phyloP scores from a whole-genome alignment of 495 filamentous ascomycete species.

The Penicillium turbatum region DNA sequence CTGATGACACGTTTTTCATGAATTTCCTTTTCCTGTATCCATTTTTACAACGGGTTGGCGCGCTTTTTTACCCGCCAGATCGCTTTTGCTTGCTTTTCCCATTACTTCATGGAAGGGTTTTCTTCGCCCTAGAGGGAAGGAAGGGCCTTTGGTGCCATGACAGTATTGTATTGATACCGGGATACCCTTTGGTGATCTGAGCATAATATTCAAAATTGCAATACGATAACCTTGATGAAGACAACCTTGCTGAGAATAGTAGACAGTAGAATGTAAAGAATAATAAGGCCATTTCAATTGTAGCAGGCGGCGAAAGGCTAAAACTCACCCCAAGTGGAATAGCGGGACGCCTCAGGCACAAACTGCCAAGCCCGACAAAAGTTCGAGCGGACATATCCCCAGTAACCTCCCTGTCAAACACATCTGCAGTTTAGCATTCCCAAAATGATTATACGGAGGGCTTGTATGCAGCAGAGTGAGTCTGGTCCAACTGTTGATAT shows the following conservation, averaged over 20 bases:
- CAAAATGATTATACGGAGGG: conserved; percentile 45
- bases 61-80: conserved; percentile 14
- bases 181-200: neutral
- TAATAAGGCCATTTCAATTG: neutral
- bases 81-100: neutral
- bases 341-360: conserved; percentile 26
- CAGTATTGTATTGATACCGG: conserved; percentile 20
- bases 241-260: neutral
- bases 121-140: neutral
- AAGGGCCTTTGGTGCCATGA: conserved; percentile 23
- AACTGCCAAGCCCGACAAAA: conserved; percentile 43
- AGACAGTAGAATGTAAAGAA: neutral
- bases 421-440: conserved; percentile 12
- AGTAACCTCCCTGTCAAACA: conserved; percentile 15
- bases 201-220: conserved; percentile 8
- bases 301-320: conserved; percentile 7
- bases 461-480: conserved; percentile 45
- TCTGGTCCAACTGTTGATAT: conserved; percentile 3
- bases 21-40: conserved; percentile 23
- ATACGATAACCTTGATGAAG: conserved; percentile 4
- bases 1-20: conserved; percentile 23
- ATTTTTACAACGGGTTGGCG: conserved; percentile 13
- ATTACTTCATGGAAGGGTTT: conserved; percentile 1
- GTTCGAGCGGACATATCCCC: conserved; percentile 36
- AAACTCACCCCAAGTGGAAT: conserved; percentile 15